Base-by-base conservation (phyloP, 1,284 basidiomycete species). In the Gymnopus androsaceus region DNA sequence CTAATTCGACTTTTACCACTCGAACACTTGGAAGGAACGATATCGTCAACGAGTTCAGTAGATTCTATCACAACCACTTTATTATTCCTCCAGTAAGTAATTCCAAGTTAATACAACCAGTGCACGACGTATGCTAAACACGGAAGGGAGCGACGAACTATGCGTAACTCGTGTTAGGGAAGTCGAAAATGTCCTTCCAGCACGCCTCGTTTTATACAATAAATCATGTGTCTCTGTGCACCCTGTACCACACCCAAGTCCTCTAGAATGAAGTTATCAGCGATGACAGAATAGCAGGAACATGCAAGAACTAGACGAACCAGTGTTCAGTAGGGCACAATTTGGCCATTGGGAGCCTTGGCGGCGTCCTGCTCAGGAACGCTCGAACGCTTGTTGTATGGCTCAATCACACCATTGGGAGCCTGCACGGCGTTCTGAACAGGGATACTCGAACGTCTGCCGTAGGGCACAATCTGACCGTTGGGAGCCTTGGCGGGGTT, bases 341-440 rank as follows among this genome's bases (percentile, higher is more conserved):
- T 59, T 28, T 59, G 56, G 34, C 57, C 67, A 31, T 63, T 50
- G 28, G 56, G 56, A 21, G 64, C 58, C 47, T 54, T 54, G 1
- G 42, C 44, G 1, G 52, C 17, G n/a, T 46, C 33, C 21, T 36
- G 17, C 15, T 21, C 19, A 31, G 34, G 47, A 49, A 21, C n/a
- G n/a, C n/a, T 36, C 31, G 19, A 27, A 12, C 45, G 15, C 4
- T 9, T 4, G 30, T 4, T 36, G 19, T 34, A 49, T 15, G 42
- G 2, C 21, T 15, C 47, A 36, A 49, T 52, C 23, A 55, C 55
- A 25, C 69, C 67, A 9, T 67, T 54, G 8, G 64, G 63, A 1
- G 67, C 61, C 36, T 63, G 67, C 4, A 63, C 59, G 1, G 69
- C n/a, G 5, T 25, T 36, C 42, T 62, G 42, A 15, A 36, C 56